phyloP scores from a whole-genome alignment of 2,329 filamentous ascomycete genomes.

The Trichoderma koningiopsis region DNA sequence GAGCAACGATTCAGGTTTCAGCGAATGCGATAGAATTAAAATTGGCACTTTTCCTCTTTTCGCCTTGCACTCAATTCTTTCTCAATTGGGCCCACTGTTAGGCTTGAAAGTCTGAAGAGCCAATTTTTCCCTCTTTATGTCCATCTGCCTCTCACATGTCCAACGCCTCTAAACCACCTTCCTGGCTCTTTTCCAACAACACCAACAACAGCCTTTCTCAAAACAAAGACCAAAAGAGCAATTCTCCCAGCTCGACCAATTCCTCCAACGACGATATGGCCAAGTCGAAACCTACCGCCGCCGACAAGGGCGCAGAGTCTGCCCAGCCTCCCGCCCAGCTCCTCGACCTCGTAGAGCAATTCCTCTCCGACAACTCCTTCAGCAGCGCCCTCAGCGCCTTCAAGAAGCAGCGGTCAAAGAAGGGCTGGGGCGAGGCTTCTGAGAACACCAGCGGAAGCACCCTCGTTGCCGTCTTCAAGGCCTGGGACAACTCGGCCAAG shows the following conservation, averaged over 20 bases:
- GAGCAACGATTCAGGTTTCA: background rate
- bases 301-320: constrained; percentile 29
- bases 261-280: constrained; percentile 37
- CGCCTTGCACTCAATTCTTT: background rate
- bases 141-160: constrained; percentile 10
- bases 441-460: constrained; percentile 36
- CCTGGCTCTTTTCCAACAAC: constrained; percentile 51
- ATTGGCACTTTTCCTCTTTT: background rate
- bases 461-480: constrained; percentile 53
- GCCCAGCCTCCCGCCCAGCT: constrained; percentile 57
- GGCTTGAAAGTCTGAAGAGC: background rate
- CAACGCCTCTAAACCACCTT: constrained; percentile 36
- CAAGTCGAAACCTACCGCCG: constrained; percentile 35
- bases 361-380: constrained; percentile 69
- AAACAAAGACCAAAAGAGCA: constrained; percentile 13
- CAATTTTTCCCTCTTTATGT: background rate
- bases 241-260: constrained; percentile 29
- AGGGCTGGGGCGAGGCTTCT: constrained; percentile 47
- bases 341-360: constrained; percentile 66
- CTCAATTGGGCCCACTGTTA: background rate
- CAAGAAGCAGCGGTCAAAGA: constrained; percentile 61
- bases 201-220: constrained; percentile 28
- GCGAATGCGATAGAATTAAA: background rate
- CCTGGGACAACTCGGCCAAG: constrained; percentile 47
- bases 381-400: constrained; percentile 62